A percentile compares a stretch with the other conserved stretches of the same genome.
These are phyloP conservation scores for Ormosia semicastrata DNA, from an alignment of 306 rosid species.

Conservation along the genomic window DNA sequence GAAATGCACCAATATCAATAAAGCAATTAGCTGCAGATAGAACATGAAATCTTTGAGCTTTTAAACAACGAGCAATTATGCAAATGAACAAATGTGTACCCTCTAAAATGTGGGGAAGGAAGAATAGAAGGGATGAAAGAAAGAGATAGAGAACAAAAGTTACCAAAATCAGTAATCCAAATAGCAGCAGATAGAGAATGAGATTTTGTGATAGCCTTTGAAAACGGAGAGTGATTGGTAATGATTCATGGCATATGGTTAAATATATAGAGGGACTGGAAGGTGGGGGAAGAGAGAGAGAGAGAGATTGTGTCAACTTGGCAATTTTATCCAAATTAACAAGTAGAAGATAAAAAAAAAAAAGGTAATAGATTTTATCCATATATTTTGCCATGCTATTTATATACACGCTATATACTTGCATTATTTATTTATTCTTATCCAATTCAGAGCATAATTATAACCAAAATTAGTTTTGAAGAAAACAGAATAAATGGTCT, in stretches of 20 bases:
- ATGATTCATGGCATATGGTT: neutral
- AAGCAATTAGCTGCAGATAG: conserved; percentile 35
- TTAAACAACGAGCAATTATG: neutral
- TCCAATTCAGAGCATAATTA: too few species aligned
- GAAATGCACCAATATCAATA: conserved; percentile 41
- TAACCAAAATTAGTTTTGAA: too few species aligned
- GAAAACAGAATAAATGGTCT: neutral
- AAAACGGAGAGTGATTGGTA: conserved; percentile 21
- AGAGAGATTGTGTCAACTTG: conserved; percentile 28
- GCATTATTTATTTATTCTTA: neutral
- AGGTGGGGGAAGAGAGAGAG: neutral
- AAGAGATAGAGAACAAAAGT: neutral
- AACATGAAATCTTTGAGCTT: conserved; percentile 16
- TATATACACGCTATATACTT: too few species aligned
- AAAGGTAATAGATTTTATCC: neutral
- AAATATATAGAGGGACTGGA: conserved; percentile 20
- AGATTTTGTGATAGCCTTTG: conserved; percentile 9
- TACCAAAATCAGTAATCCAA: conserved; percentile 24
- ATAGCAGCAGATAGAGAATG: conserved; percentile 21
- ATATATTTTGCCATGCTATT: neutral
- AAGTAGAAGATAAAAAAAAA: neutral
- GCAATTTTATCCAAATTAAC: conserved; percentile 54
- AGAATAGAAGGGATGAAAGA: neutral
- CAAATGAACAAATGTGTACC: neutral
- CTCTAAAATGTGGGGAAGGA: neutral